phyloP scores from a whole-genome alignment of 352 stramenopile species.

The Globisporangium recalcitrans region DNA sequence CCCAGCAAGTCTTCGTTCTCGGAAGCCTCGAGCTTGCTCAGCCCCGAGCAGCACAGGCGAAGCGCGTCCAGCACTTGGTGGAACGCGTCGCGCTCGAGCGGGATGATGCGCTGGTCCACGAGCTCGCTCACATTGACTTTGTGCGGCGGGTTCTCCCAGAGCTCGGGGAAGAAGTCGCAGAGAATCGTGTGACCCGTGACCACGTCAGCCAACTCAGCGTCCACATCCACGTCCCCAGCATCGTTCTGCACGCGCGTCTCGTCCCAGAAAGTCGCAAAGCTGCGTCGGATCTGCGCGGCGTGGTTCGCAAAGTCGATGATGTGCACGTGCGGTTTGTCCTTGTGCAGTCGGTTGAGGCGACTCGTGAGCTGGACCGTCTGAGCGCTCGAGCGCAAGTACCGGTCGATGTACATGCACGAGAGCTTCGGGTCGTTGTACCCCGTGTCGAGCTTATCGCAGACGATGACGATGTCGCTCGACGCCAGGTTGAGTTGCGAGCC shows the following conservation, averaged over 20 bases:
- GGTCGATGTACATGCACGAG: constrained; percentile 80
- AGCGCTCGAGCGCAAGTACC: constrained; percentile 51
- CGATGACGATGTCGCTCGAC: constrained; percentile 70
- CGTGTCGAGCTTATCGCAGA: constrained; percentile 85
- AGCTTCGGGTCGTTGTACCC: constrained; percentile 79
- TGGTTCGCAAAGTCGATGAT: constrained; percentile 78
- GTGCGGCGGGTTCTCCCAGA: constrained; percentile 14
- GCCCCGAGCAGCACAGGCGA: constrained; percentile 21
- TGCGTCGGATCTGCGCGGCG: constrained; percentile 52
- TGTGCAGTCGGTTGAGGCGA: constrained; percentile 72
- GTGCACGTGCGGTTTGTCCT: constrained; percentile 37
- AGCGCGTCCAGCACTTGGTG: constrained; percentile 50
- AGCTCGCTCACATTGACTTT: constrained; percentile 14
- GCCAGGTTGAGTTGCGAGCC: constrained; percentile 36
- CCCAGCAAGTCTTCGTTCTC: constrained; percentile 12
- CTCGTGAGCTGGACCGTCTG: constrained; percentile 79
- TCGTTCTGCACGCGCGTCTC: constrained; percentile 24
- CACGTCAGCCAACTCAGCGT: constrained; percentile 27
- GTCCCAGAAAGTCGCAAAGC: constrained; percentile 48
- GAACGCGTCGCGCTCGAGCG: constrained; percentile 49
- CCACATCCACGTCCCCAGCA: constrained; percentile 22
- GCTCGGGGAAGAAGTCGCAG: constrained; percentile 36
- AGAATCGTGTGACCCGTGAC: constrained; percentile 33
- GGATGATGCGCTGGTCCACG: constrained; percentile 26
- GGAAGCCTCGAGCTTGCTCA: constrained; percentile 24